Evolutionary conservation across 495 filamentous ascomycete species (phyloP), one percentile per base, ranked within the genome.

Genomic region (Aspergillus nidulans): DNA sequence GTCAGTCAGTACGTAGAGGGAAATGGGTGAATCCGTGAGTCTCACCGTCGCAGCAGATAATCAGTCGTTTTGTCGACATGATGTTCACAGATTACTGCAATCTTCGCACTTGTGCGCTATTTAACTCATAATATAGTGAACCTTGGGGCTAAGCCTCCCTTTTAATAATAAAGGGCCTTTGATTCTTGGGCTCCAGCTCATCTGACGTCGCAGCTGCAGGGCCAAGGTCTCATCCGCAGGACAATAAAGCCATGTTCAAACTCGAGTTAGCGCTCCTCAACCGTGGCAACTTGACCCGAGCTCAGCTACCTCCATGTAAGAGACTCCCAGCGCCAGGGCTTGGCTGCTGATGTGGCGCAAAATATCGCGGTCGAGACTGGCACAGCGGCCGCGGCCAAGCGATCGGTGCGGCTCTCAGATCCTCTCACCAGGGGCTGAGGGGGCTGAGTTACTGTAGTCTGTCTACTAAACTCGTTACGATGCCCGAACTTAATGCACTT

Each of bases 1-100:
- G 36, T 3, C 1, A 1, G 16, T 52, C n/a, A 54, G 16, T 45
- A 42, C 7, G 1, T 20, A 9, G 40, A n/a, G n/a, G n/a, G n/a
- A n/a, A n/a, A n/a, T n/a, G n/a, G n/a, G n/a, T n/a, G n/a, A n/a
- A n/a, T n/a, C n/a, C n/a, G n/a, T n/a, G 24, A 19, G 18, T 21
- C 44, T 13, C 52, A 62, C 70, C 71, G 59, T 78, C 75, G 48
- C 73, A 78, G 55, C 69, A 73, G 36, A 78, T 53, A 46, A 76
- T 68, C 13, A 76, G 57, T 6, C 71, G 67, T 49, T 75, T 75
- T 3, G 45, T 19, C 4, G 16, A 8, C 32, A 49, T 49, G 16
- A 15, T 15, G n/a, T n/a, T n/a, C n/a, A n/a, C n/a, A n/a, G n/a
- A n/a, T 18, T 26, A 44, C 24, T 24, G 13, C 15, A 24, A 41